Percentiles rank a stretch among this genome's conserved stretches.
phyloP scores from a whole-genome alignment of 345 rosid species.

The Odontarrhena argentea region DNA sequence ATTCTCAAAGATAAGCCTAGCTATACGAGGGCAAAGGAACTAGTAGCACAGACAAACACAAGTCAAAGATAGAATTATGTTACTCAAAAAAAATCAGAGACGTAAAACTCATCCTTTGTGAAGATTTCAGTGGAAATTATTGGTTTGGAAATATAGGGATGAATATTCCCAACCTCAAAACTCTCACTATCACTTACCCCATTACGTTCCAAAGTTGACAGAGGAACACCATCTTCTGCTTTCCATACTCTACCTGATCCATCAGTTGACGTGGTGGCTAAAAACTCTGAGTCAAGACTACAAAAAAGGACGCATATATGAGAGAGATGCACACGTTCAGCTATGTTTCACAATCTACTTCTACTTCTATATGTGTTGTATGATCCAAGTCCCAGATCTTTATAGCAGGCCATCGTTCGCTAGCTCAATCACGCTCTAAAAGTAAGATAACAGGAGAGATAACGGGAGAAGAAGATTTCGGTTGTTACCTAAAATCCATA shows the following conservation, averaged over 20 bases:
- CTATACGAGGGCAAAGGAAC: not conserved
- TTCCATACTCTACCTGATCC: conserved; percentile 97
- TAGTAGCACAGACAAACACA: not conserved
- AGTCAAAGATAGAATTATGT: not conserved
- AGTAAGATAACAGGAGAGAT: not conserved
- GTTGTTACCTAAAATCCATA: conserved; percentile 79
- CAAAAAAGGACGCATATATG: conserved; percentile 34
- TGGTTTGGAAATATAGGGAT: not conserved
- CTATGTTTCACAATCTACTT: not conserved
- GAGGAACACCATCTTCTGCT: conserved; percentile 76
- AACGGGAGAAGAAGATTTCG: not conserved
- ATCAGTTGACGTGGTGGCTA: conserved; percentile 86
- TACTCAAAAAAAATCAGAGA: not conserved
- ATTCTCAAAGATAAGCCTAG: too few relatives aligned
- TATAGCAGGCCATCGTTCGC: not conserved
- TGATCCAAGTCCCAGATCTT: conserved; percentile 5
- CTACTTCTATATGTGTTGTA: not conserved
- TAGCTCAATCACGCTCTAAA: not conserved
- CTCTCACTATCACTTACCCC: conserved; percentile 48
- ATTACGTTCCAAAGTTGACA: conserved; percentile 70
- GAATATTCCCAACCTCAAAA: not conserved
- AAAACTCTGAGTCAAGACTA: conserved; percentile 90
- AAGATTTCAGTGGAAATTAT: conserved; percentile 1
- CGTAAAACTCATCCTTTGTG: not conserved
- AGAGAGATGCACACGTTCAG: conserved; percentile 25